Evolutionary conservation across 139 green algal species (phyloP), one percentile per base, ranked within the genome.

Genomic region (Protoeuglena noctilucae): DNA sequence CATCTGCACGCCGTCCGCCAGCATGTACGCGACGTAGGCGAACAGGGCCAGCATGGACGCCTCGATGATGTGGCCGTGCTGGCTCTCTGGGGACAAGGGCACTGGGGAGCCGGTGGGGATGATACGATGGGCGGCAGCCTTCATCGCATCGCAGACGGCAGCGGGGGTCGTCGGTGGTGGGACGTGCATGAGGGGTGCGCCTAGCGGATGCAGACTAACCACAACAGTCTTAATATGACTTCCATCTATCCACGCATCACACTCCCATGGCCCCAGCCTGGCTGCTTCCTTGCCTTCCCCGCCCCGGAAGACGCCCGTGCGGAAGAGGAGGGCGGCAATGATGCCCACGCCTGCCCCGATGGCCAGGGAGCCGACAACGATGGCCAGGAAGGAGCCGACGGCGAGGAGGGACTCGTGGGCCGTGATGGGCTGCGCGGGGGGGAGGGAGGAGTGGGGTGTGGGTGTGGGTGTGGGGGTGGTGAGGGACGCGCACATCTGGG

Each of bases 11-110:
- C 28, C 58, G 59, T 92, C 83, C 23, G 82, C 80, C n/a, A 67
- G 25, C 49, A 87, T 74, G 72, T 90, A 93, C 7, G 72, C 63
- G 24, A 77, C 47, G 40, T 80, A 81, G 22, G 65, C 75, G 34
- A 80, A 28, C 40, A 79, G 56, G 3, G 70, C 63, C 40, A 90
- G 59, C 45, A 80, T 49, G 5, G 70, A 64, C 3, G 80, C 68
- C 72, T 87, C 80, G 19, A 71, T 28, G 22, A 70, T 51, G 22
- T 45, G 56, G 2, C 57, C 66, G 51, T 74, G n/a, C n/a, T 45
- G 12, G 12, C 12, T 12, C 12, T 45, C 39, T 16, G 12, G n/a
- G n/a, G n/a, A n/a, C n/a, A n/a, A n/a, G n/a, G n/a, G n/a, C n/a
- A n/a, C n/a, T n/a, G n/a, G n/a, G n/a, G n/a, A n/a, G n/a, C n/a